These are phyloP conservation scores for Hypericum perforatum DNA, from an alignment of 345 rosid species.

Conservation along the genomic window DNA sequence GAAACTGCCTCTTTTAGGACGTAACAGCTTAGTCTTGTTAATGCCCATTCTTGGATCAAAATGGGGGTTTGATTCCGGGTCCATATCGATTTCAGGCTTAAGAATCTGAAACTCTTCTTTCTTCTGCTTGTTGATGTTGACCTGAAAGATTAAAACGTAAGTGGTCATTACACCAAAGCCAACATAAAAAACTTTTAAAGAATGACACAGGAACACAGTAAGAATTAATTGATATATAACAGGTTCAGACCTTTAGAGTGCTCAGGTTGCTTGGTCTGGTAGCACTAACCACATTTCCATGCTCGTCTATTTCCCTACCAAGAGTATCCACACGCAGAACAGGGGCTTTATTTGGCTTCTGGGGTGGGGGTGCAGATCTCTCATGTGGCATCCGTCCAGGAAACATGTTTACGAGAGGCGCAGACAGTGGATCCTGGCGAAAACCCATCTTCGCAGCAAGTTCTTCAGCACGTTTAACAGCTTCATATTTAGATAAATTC, in stretches of 20 bases:
- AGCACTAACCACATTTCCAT: constrained; percentile 72
- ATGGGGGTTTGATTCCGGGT: constrained; percentile 72
- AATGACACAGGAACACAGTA: constrained; percentile 1
- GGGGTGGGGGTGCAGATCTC: constrained; percentile 41
- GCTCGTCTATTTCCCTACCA: constrained; percentile 96
- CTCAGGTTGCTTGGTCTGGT: constrained; percentile 89
- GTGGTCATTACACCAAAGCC: not conserved
- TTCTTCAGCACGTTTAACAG: constrained; percentile 85
- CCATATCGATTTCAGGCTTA: constrained; percentile 81
- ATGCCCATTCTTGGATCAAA: constrained; percentile 82
- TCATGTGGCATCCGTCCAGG: constrained; percentile 64
- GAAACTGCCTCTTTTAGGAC: constrained; percentile 82
- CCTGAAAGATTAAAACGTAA: constrained; percentile 35
- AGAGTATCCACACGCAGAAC: constrained; percentile 84
- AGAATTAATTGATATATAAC: not conserved
- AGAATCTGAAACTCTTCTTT: constrained; percentile 94
- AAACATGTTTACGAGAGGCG: constrained; percentile 56
- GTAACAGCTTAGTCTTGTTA: constrained; percentile 64
- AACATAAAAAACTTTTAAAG: not conserved
- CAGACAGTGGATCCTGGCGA: constrained; percentile 68
- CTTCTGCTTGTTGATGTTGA: constrained; percentile 92
- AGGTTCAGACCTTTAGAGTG: constrained; percentile 68
- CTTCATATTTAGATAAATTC: constrained; percentile 49
- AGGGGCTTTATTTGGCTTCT: constrained; percentile 80
- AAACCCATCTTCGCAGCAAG: constrained; percentile 81